Percentiles rank a stretch among this genome's conserved stretches.
Conservation (phyloP, 257 asterid species). For the Solanum virginianum region DNA sequence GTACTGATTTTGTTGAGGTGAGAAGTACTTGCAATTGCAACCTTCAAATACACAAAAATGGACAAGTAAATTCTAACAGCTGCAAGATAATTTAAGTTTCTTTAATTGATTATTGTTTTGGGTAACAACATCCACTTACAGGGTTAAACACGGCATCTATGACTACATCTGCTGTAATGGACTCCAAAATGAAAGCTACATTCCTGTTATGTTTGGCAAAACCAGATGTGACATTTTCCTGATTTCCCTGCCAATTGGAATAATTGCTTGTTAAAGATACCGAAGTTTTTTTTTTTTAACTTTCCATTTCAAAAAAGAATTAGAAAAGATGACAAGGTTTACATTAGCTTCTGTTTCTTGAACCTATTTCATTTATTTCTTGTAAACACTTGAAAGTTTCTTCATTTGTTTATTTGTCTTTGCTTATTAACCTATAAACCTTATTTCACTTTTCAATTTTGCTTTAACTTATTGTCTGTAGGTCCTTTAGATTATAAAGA, state of each 20-base stretch:
- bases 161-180: not conserved
- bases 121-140: not conserved
- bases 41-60: not conserved
- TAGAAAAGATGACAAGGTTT: not conserved
- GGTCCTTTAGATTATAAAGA: not conserved
- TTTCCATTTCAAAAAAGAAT: not conserved
- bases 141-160: not conserved
- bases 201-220: not conserved
- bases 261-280: not conserved
- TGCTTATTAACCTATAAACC: not conserved
- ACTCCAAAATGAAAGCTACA: not conserved
- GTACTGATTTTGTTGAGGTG: conserved; percentile 99
- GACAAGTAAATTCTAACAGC: not conserved
- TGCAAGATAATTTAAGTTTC: not conserved
- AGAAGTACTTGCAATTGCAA: conserved; percentile 1
- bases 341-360: not conserved
- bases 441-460: not conserved
- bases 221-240: not conserved
- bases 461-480: not conserved
- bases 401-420: not conserved
- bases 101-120: not conserved
- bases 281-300: not conserved
- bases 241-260: not conserved
- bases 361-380: not conserved
- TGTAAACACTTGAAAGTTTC: not conserved